phyloP scores from a whole-genome alignment of 2,329 filamentous ascomycete genomes.

The Clonostachys solani region DNA sequence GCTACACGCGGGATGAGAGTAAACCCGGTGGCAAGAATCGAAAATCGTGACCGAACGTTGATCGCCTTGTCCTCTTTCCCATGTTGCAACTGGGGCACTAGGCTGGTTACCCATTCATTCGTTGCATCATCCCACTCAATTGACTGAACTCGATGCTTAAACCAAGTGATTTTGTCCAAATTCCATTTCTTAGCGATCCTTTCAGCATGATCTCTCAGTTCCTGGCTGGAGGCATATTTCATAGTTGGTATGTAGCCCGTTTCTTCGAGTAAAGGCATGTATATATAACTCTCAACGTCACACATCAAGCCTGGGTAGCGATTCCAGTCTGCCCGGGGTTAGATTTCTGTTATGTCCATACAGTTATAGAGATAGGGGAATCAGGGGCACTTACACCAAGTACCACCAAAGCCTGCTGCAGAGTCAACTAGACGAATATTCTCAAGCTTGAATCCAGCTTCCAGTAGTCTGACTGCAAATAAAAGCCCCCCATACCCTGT shows the following conservation, averaged over 20 bases:
- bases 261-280: conserved; percentile 57
- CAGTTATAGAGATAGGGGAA: too few species aligned
- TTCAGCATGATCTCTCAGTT: conserved; percentile 35
- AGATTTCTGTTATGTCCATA: too few species aligned
- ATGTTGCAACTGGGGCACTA: too few species aligned
- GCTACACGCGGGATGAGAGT: conserved; percentile 34
- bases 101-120: too few species aligned
- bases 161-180: too few species aligned
- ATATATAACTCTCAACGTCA: conserved; percentile 55
- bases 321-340: conserved; percentile 29
- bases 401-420: conserved; percentile 41
- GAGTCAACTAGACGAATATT: conserved; percentile 35
- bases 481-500: conserved; percentile 26
- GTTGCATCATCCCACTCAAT: too few species aligned
- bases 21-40: conserved; percentile 31
- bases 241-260: conserved; percentile 52
- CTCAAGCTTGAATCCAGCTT: conserved; percentile 13
- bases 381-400: conserved; percentile 27
- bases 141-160: too few species aligned
- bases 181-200: conserved; percentile 33
- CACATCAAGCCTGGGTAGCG: conserved; percentile 46
- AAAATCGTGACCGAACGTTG: conserved; percentile 30
- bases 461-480: conserved; percentile 15
- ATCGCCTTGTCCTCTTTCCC: conserved; percentile 5
- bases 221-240: conserved; percentile 35